Conservation (phyloP, 805 yeast species). For the Sungouiella thailandica region DNA sequence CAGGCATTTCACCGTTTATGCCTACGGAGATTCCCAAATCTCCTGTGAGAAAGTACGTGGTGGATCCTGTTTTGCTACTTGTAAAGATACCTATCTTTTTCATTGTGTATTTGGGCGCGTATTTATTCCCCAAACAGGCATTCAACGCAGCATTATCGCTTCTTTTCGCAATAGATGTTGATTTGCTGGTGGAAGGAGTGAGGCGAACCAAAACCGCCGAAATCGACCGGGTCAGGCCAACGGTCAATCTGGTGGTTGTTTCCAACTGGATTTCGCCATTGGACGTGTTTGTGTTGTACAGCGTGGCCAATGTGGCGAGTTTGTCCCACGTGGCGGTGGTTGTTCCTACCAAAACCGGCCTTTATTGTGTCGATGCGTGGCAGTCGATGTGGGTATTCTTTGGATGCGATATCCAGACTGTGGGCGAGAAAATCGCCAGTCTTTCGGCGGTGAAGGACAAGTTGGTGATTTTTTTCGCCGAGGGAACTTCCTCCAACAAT, state of each 20-base stretch:
- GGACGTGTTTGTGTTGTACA: conserved; percentile 41
- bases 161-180: conserved; percentile 30
- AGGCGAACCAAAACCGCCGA: conserved; percentile 36
- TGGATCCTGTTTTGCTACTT: conserved; percentile 11
- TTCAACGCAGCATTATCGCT: conserved; percentile 14
- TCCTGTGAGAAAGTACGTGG: conserved; percentile 6
- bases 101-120: conserved; percentile 13
- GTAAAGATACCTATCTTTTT: conserved; percentile 28
- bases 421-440: conserved; percentile 14
- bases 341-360: conserved; percentile 36
- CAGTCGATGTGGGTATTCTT: conserved; percentile 25
- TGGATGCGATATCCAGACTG: conserved; percentile 1
- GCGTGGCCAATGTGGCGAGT: conserved; percentile 20
- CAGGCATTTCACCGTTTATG: conserved; percentile 89
- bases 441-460: conserved; percentile 30
- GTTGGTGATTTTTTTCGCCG: conserved; percentile 57
- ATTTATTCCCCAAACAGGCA: conserved; percentile 16
- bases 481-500: conserved; percentile 86
- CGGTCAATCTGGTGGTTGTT: conserved; percentile 45
- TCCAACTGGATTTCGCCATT: conserved; percentile 57
- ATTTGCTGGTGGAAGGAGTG: conserved; percentile 46
- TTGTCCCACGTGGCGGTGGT: conserved; percentile 25
- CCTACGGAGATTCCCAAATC: conserved; percentile 40
- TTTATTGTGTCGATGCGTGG: conserved; percentile 23
- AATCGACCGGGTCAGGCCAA: conserved; percentile 31